Evolutionary conservation across 2,329 filamentous ascomycete species (phyloP).

Genomic region (Xylariaceae sp.): DNA sequence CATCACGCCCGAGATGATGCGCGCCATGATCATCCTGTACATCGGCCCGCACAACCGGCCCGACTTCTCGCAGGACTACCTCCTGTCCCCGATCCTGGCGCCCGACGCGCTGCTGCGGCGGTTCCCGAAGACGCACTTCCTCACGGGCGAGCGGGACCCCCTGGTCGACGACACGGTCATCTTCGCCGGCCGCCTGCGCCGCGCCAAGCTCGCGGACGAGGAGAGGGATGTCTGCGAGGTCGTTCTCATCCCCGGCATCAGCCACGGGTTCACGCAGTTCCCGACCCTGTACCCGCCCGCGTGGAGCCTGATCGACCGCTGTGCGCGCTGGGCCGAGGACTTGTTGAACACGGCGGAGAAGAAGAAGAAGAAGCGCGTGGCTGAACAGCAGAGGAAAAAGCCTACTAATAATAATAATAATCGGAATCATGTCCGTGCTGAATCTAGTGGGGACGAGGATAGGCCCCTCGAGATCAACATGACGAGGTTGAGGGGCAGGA

Average conservation of each 20-base stretch:
- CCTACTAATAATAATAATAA: no score
- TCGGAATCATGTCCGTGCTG: conserved; percentile 48
- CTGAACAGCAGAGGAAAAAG: no score
- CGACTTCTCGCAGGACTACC: conserved; percentile 85
- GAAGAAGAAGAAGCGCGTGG: conserved; percentile 19
- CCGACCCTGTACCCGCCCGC: conserved; percentile 81
- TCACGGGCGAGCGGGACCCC: conserved; percentile 92
- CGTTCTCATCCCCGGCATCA: conserved; percentile 78
- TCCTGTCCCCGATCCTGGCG: conserved; percentile 83
- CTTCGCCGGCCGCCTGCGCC: conserved; percentile 81
- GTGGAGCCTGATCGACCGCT: conserved; percentile 79
- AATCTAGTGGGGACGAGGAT: conserved; percentile 74
- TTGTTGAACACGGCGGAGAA: conserved; percentile 54
- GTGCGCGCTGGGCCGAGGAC: conserved; percentile 75
- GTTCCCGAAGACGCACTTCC: conserved; percentile 92
- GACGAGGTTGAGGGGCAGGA: conserved; percentile 37
- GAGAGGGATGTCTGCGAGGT: conserved; percentile 77
- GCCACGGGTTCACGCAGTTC: conserved; percentile 92
- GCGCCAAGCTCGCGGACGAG: conserved; percentile 66
- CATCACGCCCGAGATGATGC: conserved; percentile 95
- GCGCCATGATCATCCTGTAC: conserved; percentile 97
- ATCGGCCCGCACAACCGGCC: conserved; percentile 90
- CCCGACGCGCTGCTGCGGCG: conserved; percentile 74
- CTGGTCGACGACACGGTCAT: conserved; percentile 96
- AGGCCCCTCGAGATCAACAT: conserved; percentile 75